A percentile compares a stretch with the other conserved stretches of the same genome.
Conservation (phyloP, 2,329 filamentous ascomycete species). For the Monilinia vaccinii-corymbosi region DNA sequence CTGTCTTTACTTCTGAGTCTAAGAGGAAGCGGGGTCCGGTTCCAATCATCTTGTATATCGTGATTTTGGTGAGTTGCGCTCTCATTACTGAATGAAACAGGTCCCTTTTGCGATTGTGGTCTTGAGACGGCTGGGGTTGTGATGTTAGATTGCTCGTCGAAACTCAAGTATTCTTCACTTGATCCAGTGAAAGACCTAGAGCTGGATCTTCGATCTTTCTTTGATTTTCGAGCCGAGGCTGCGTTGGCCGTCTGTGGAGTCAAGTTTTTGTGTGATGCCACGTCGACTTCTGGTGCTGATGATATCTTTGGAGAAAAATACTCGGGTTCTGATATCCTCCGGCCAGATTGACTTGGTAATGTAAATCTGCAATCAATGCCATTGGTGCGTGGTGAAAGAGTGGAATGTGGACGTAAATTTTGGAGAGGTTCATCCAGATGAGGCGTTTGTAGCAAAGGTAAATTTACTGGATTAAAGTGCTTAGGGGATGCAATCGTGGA, state of each 20-base stretch:
- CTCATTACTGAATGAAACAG: background rate
- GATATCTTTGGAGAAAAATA: background rate
- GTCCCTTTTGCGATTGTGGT: conserved; percentile 21
- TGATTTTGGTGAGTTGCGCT: background rate
- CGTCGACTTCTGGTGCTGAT: background rate
- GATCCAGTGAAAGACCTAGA: conserved; percentile 21
- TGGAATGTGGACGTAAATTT: background rate
- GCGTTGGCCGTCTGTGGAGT: background rate
- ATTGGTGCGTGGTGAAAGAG: background rate
- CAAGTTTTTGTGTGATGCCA: background rate
- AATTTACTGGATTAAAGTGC: background rate
- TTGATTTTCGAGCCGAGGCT: background rate
- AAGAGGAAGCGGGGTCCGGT: background rate
- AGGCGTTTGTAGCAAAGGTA: background rate
- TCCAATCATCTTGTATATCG: background rate
- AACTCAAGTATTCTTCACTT: conserved; percentile 24
- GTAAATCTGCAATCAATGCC: background rate
- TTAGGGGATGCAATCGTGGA: conserved; percentile 12
- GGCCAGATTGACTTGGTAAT: conserved; percentile 1
- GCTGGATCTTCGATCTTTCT: conserved; percentile 7
- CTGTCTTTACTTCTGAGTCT: background rate
- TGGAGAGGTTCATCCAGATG: background rate
- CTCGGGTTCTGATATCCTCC: background rate
- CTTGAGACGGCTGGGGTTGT: conserved; percentile 24
- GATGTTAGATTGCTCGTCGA: conserved; percentile 22